Conservation (phyloP, 352 stramenopile genomes). For the Globisporangium heterothallicum region DNA sequence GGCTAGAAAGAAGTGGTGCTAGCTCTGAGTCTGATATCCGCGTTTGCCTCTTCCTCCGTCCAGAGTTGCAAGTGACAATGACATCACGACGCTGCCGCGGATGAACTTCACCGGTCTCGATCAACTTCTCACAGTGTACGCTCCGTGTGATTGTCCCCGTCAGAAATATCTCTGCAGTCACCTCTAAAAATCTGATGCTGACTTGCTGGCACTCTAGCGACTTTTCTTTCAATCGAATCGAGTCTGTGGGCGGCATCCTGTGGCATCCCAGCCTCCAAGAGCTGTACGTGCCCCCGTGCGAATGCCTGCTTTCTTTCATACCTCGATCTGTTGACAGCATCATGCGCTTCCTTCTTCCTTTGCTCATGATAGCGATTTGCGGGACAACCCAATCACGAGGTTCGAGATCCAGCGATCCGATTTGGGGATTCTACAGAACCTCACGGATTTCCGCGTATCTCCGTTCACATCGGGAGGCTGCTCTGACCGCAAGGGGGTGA, state of each 20-base stretch:
- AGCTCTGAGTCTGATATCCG: no score
- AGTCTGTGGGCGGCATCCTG: conserved; percentile 12
- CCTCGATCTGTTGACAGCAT: background rate
- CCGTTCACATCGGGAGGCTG: conserved; percentile 4
- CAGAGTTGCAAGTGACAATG: conserved; percentile 14
- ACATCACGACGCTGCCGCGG: conserved; percentile 5
- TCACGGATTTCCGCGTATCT: conserved; percentile 6
- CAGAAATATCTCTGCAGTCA: background rate
- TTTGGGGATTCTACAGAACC: conserved; percentile 7
- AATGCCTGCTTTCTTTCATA: background rate
- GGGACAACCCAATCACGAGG: conserved; percentile 16
- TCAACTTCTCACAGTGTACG: conserved; percentile 9
- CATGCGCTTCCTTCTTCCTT: background rate
- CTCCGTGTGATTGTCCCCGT: background rate
- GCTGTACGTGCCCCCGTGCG: conserved; percentile 9
- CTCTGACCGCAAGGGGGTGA: background rate
- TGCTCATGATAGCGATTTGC: conserved; percentile 11
- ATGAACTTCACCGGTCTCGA: conserved; percentile 9
- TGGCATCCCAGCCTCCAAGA: conserved; percentile 13
- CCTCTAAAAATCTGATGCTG: background rate
- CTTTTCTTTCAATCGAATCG: conserved; percentile 18
- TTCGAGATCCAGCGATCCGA: conserved; percentile 18
- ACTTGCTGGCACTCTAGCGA: conserved; percentile 6
- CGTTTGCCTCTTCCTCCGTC: background rate
- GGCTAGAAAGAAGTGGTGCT: no score